These are phyloP conservation scores for Podospora comata DNA, from an alignment of 495 filamentous ascomycete species.

Conservation along the genomic window DNA sequence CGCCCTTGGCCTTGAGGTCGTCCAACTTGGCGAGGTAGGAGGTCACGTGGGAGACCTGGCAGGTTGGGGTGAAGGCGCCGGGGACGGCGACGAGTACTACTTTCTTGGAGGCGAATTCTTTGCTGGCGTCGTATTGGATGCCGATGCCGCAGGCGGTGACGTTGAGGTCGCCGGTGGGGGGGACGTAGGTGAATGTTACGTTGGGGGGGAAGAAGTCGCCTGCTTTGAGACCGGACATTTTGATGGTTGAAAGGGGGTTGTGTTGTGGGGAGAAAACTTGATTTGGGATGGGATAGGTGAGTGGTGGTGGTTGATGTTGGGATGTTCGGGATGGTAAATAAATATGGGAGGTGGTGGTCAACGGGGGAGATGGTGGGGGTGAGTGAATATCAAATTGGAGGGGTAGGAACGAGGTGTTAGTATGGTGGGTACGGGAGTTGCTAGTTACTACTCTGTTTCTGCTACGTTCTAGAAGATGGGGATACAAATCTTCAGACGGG, in stretches of 20 bases:
- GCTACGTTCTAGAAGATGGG: neutral
- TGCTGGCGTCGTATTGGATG: constrained; percentile 75
- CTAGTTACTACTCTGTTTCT: neutral
- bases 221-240: constrained; percentile 70
- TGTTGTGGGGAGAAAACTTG: neutral
- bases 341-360: neutral
- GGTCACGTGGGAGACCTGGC: constrained; percentile 81
- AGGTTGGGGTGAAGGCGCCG: constrained; percentile 93
- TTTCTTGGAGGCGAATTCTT: constrained; percentile 85
- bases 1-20: constrained; percentile 76
- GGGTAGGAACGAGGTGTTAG: neutral
- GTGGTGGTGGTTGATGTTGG: neutral
- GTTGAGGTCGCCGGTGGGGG: constrained; percentile 61
- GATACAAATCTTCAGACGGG: neutral
- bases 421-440: neutral
- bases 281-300: neutral
- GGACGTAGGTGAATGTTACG: constrained; percentile 77
- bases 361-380: neutral
- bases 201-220: constrained; percentile 81
- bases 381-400: neutral
- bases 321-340: neutral
- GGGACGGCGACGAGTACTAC: constrained; percentile 88
- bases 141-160: constrained; percentile 76
- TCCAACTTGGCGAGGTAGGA: constrained; percentile 74
- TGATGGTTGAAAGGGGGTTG: constrained; percentile 22